Percentiles rank a stretch among this genome's conserved stretches.
phyloP scores from a whole-genome alignment of 2,329 filamentous ascomycete genomes.

The Tolypocladium tropicale region DNA sequence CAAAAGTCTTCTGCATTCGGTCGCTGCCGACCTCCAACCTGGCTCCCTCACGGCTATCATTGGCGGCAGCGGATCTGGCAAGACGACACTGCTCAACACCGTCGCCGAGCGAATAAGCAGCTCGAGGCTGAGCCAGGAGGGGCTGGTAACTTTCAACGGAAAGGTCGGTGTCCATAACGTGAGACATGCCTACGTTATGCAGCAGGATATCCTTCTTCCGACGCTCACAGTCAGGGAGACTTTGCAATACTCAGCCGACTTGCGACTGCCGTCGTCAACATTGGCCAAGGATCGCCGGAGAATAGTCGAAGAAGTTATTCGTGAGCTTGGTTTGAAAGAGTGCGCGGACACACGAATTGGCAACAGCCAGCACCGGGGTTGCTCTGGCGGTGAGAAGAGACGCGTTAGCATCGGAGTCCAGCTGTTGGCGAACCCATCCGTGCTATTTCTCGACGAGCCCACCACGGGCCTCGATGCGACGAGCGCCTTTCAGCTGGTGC shows the following conservation, averaged over 20 bases:
- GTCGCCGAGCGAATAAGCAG: conserved; percentile 60
- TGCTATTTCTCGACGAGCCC: conserved; percentile 70
- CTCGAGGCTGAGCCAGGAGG: conserved; percentile 38
- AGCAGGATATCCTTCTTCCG: conserved; percentile 64
- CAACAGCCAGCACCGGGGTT: conserved; percentile 60
- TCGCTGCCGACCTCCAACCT: conserved; percentile 52
- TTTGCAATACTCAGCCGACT: conserved; percentile 59
- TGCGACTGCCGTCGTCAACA: conserved; percentile 56
- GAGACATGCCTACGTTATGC: conserved; percentile 61
- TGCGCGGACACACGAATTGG: conserved; percentile 68
- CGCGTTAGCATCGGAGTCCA: conserved; percentile 70
- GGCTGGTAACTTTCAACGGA: conserved; percentile 53
- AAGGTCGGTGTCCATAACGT: conserved; percentile 40
- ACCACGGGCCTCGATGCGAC: conserved; percentile 71
- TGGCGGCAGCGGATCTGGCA: conserved; percentile 63
- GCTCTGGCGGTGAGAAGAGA: conserved; percentile 70
- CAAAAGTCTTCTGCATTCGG: conserved; percentile 49
- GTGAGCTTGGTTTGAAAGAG: conserved; percentile 66
- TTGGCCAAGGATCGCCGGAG: conserved; percentile 45
- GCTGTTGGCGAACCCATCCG: conserved; percentile 66
- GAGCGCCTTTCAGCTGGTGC: conserved; percentile 63
- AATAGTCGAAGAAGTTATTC: conserved; percentile 67
- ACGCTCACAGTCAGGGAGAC: conserved; percentile 70
- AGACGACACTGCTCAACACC: conserved; percentile 61
- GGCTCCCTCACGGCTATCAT: conserved; percentile 67